Percentiles rank a stretch among this genome's conserved stretches.
Conservation (phyloP, 768 basidiomycete species). For the Pisolithus orientalis region DNA sequence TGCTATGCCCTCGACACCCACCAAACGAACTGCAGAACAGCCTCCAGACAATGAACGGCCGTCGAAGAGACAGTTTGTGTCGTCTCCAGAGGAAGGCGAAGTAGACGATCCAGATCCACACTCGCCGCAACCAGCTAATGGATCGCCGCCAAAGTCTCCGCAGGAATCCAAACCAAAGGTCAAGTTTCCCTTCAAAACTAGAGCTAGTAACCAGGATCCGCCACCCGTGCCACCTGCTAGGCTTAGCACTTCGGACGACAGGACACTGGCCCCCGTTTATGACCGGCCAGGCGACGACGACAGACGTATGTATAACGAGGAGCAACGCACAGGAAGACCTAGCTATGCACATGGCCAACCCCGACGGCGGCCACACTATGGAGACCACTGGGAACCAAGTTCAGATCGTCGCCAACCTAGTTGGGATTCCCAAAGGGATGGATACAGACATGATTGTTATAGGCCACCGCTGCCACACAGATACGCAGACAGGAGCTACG, state of each 20-base stretch:
- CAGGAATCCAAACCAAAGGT: slow-evolving; percentile 41
- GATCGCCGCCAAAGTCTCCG: slow-evolving; percentile 29
- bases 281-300: slow-evolving; percentile 44
- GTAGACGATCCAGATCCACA: slow-evolving; percentile 50
- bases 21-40: slow-evolving; percentile 55
- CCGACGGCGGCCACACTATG: background rate
- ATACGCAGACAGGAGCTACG: slow-evolving; percentile 15
- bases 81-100: slow-evolving; percentile 77
- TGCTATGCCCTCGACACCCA: slow-evolving; percentile 14
- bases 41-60: slow-evolving; percentile 46
- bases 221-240: slow-evolving; percentile 15
- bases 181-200: slow-evolving; percentile 72
- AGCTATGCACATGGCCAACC: slow-evolving; percentile 13
- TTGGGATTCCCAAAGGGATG: slow-evolving; percentile 20
- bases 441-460: slow-evolving; percentile 17
- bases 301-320: slow-evolving; percentile 32
- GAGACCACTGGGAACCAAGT: slow-evolving; percentile 22
- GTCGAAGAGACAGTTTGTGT: slow-evolving; percentile 50
- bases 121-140: slow-evolving; percentile 9
- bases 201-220: slow-evolving; percentile 31
- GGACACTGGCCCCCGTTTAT: slow-evolving; percentile 21
- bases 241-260: slow-evolving; percentile 15
- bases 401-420: slow-evolving; percentile 20
- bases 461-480: slow-evolving; percentile 16
- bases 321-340: slow-evolving; percentile 20